phyloP scores from a whole-genome alignment of 169 alveolate genomes.

The Plasmodium gonderi region DNA sequence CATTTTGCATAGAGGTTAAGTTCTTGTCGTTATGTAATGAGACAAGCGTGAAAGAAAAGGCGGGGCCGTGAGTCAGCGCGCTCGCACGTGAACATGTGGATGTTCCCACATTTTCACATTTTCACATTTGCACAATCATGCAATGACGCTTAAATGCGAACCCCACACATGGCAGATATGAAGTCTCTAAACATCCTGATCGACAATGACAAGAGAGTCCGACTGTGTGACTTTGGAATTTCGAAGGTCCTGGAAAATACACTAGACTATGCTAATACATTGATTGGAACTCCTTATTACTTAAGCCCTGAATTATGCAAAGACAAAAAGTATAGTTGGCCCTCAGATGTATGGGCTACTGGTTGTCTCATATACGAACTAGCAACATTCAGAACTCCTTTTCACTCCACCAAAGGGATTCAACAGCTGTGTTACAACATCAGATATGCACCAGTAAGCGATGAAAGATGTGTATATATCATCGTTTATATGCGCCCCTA shows the following conservation, averaged over 20 bases:
- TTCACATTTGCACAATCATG: background rate
- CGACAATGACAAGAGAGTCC: slow-evolving; percentile 88
- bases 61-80: background rate
- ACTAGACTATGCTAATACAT: slow-evolving; percentile 95
- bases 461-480: background rate
- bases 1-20: slow-evolving; percentile 91
- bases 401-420: slow-evolving; percentile 88
- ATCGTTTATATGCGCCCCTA: background rate
- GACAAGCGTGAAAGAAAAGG: background rate
- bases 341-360: slow-evolving; percentile 99
- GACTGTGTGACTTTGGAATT: slow-evolving; percentile 95
- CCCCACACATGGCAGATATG: slow-evolving; percentile 75
- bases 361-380: slow-evolving; percentile 93
- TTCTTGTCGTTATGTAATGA: background rate
- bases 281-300: slow-evolving; percentile 99
- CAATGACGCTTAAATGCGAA: background rate
- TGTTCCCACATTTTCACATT: background rate
- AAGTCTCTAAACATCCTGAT: slow-evolving; percentile 93
- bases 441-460: slow-evolving; percentile 81
- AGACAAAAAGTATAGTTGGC: slow-evolving; percentile 97
- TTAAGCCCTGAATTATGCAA: slow-evolving; percentile 97
- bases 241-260: slow-evolving; percentile 94
- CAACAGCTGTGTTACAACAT: slow-evolving; percentile 84
- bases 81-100: background rate
- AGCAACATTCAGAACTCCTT: slow-evolving; percentile 88